Conservation (phyloP, 768 basidiomycete species). For the Trametopsis cervina region DNA sequence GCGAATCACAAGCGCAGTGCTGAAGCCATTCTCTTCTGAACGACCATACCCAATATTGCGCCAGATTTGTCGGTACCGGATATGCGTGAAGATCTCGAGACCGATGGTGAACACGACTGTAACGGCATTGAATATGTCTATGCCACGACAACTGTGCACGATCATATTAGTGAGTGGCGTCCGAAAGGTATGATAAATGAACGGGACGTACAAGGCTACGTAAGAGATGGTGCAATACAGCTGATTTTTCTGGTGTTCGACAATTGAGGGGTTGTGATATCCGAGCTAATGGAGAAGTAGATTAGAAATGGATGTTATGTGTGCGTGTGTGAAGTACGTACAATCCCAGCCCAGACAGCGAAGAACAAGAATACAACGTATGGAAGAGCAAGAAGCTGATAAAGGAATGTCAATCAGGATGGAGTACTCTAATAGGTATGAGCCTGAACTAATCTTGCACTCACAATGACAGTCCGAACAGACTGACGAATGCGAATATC, state of each 20-base stretch:
- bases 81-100: constrained; percentile 2
- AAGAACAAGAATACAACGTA: constrained; percentile 12
- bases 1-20: not conserved
- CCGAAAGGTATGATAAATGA: not conserved
- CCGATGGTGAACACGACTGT: constrained; percentile 4
- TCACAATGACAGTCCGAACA: not conserved
- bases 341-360: constrained; percentile 5
- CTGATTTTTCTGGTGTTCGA: constrained; percentile 13
- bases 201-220: constrained; percentile 11
- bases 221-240: constrained; percentile 14
- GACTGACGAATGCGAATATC: not conserved
- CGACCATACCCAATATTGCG: not conserved
- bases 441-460: too few relatives aligned
- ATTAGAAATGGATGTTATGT: not conserved
- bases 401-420: not conserved
- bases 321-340: constrained; percentile 1
- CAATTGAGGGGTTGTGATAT: constrained; percentile 4
- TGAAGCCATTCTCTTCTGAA: not conserved
- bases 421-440: not conserved
- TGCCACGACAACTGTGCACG: not conserved
- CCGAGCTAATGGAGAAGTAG: constrained; percentile 7
- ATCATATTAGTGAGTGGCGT: not conserved
- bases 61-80: constrained; percentile 7
- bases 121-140: not conserved
- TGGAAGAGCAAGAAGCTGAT: constrained; percentile 12